Conservation (phyloP, 805 yeast genomes). For the Starmerella sp. region DNA sequence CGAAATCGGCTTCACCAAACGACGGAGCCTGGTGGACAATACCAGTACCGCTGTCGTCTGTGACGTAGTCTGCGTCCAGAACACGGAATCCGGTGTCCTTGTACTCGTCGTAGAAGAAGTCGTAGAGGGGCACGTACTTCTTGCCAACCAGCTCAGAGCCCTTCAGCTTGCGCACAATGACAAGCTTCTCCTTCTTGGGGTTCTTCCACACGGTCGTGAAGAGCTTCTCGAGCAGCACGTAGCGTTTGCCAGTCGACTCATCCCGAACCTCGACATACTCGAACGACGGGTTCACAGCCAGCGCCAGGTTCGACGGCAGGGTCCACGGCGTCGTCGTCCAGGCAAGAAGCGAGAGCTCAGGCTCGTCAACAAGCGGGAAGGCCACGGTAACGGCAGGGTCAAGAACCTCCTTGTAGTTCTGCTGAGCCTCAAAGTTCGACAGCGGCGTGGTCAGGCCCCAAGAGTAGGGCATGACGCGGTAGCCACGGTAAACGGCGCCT, state of each 20-base stretch:
- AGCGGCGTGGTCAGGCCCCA: slow-evolving; percentile 95
- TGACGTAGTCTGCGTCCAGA: slow-evolving; percentile 70
- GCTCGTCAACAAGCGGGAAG: slow-evolving; percentile 70
- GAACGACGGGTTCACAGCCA: slow-evolving; percentile 81
- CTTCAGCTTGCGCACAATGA: slow-evolving; percentile 63
- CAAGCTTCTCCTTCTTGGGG: slow-evolving; percentile 80
- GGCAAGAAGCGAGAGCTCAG: slow-evolving; percentile 75
- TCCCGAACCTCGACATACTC: slow-evolving; percentile 89
- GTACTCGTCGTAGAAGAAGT: slow-evolving; percentile 66
- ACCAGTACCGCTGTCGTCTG: slow-evolving; percentile 97
- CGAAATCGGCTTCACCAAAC: slow-evolving; percentile 97
- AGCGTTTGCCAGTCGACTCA: slow-evolving; percentile 66
- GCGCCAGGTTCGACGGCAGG: slow-evolving; percentile 81
- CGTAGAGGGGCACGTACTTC: slow-evolving; percentile 73
- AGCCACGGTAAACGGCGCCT: slow-evolving; percentile 85
- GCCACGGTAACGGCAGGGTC: slow-evolving; percentile 95
- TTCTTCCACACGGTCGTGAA: slow-evolving; percentile 81
- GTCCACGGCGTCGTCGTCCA: slow-evolving; percentile 99
- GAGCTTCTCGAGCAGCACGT: slow-evolving; percentile 73
- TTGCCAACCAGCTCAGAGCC: slow-evolving; percentile 74
- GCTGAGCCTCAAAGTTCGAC: slow-evolving; percentile 96
- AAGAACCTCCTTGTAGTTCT: slow-evolving; percentile 90
- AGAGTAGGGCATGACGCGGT: slow-evolving; percentile 97
- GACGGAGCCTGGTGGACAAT: slow-evolving; percentile 97
- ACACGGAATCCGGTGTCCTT: slow-evolving; percentile 74